Evolutionary conservation across 2,329 filamentous ascomycete species (phyloP).

Genomic region (Claviceps lovelessii): DNA sequence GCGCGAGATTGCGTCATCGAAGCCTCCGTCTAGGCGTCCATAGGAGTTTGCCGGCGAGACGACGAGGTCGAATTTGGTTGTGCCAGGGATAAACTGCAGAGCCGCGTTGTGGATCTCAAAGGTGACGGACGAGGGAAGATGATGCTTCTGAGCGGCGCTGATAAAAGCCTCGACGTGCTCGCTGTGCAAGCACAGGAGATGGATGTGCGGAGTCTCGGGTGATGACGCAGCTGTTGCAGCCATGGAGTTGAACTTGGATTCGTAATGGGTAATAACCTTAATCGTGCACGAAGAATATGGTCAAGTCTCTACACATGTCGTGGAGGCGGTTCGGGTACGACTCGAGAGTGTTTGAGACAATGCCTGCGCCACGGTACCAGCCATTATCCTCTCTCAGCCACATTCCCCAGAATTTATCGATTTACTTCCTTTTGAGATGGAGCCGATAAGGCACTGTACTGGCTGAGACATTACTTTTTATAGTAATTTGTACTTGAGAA

Average conservation of each 20-base stretch:
- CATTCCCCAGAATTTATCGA: no score
- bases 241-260: neutral
- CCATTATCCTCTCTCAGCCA: no score
- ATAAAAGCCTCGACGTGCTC: slow-evolving; percentile 25
- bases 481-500: no score
- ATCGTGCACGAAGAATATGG: neutral
- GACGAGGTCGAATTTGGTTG: slow-evolving; percentile 29
- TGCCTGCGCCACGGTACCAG: no score
- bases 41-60: slow-evolving; percentile 43
- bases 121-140: slow-evolving; percentile 16
- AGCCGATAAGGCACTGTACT: neutral
- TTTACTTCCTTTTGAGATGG: neutral
- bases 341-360: no score
- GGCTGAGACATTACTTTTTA: no score
- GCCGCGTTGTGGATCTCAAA: slow-evolving; percentile 24
- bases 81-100: slow-evolving; percentile 22
- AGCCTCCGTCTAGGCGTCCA: slow-evolving; percentile 37
- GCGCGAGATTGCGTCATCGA: slow-evolving; percentile 38
- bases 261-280: neutral
- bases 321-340: neutral
- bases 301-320: neutral
- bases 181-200: slow-evolving; percentile 8
- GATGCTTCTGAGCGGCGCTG: slow-evolving; percentile 16
- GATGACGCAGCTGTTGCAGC: neutral
- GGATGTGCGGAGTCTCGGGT: slow-evolving; percentile 7